Conservation (phyloP, 441 rosid genomes). For the Syzygium syzygioides region DNA sequence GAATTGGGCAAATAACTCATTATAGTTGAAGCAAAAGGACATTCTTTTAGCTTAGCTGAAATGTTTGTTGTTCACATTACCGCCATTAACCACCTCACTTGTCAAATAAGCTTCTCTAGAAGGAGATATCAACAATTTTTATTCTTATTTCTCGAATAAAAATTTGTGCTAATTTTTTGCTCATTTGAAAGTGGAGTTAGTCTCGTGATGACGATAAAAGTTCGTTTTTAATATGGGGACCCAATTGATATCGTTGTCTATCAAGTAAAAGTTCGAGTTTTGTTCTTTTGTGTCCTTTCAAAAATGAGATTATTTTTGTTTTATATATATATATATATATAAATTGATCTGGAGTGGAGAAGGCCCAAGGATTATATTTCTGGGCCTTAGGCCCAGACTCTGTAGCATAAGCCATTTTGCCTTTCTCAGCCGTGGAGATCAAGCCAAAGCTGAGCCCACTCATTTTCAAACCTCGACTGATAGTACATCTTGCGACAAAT, state of each 20-base stretch:
- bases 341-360: neutral
- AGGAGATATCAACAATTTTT: neutral
- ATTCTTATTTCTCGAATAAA: neutral
- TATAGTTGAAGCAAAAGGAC: neutral
- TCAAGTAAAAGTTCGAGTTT: neutral
- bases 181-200: neutral
- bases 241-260: neutral
- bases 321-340: too few species aligned
- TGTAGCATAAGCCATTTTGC: neutral
- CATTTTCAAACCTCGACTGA: neutral
- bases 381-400: neutral
- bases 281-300: neutral
- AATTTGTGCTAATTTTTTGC: neutral
- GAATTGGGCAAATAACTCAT: neutral
- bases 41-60: neutral
- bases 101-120: neutral
- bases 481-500: neutral
- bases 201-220: neutral
- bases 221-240: neutral
- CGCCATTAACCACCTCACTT: neutral
- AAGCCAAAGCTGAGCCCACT: neutral
- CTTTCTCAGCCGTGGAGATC: neutral
- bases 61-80: neutral
- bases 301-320: neutral
- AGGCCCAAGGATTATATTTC: neutral